These are phyloP conservation scores for Angophora floribunda DNA, from an alignment of 345 rosid species.

Conservation along the genomic window DNA sequence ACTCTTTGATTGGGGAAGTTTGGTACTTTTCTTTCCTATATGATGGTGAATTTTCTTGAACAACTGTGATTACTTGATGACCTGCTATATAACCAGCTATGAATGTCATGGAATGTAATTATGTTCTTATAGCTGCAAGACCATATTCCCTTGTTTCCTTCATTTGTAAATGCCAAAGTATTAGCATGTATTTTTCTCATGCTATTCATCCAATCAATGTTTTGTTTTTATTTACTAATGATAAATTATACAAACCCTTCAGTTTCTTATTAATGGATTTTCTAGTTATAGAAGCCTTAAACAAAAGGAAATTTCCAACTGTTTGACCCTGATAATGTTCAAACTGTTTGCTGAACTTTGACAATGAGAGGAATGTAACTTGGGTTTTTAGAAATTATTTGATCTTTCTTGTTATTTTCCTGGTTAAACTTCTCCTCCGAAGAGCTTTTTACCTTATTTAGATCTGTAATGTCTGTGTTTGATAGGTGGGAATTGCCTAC, in stretches of 20 bases:
- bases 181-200: neutral
- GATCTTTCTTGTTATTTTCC: neutral
- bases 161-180: neutral
- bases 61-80: neutral
- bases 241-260: neutral
- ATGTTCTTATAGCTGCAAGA: neutral
- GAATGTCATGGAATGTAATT: neutral
- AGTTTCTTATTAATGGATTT: neutral
- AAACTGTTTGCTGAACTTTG: neutral
- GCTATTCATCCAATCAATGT: neutral
- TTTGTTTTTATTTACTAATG: neutral
- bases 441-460: neutral
- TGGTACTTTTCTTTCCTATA: neutral
- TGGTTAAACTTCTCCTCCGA: neutral
- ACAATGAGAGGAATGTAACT: neutral
- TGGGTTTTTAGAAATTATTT: neutral
- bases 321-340: neutral
- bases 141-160: neutral
- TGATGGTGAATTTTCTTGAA: neutral
- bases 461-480: neutral
- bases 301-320: neutral
- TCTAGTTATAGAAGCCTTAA: neutral
- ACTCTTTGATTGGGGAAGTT: neutral
- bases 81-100: neutral
- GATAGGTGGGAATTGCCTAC: conserved; percentile 85